Base-by-base conservation (phyloP, 495 filamentous ascomycete species). In the Monascus purpureus region DNA sequence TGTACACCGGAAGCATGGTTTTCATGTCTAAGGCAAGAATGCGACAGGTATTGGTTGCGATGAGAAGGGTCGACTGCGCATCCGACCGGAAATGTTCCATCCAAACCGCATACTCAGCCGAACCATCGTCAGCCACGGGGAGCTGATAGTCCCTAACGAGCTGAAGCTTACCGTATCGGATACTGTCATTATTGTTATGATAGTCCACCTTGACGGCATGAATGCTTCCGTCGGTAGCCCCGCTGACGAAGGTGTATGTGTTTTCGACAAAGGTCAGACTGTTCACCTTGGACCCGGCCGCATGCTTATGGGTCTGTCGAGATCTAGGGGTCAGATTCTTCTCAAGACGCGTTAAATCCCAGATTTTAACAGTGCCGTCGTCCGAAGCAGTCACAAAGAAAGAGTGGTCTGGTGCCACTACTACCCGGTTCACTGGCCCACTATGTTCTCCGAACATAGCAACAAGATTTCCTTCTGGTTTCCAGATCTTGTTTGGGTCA, bases 381-480 rank as follows among this genome's bases (percentile, higher is more conserved):
- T 96, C 86, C 8, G 87, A 86, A 4, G 70, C 90, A 0, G 88
- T 96, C 17, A 90, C 68, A 53, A 99, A 99, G 61, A 99, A 99
- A 2, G 72, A 60, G 52, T 99, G 92, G 51, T 96, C 92, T 6
- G 92, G 83, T 2, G 88, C 75, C 14, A 84, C 68, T 4, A 82
- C 65, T 9, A 96, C 73, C 4, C 87, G 72, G 42, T 82, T 94
- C 41, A 96, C 73, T 13, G 82, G 70, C 2, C 67, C 82, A 9
- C 65, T 73, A 47, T 99, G 92, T 48, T 96, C 92, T 1, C 81
- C 75, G 45, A 95, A 88, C 0, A 79, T 80, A 4, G 85, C 82
- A 9, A 95, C 77, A 12, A 94, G 68, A 31, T 67, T 75, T 8
- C 92, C 86, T 37, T 75, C 74, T 0, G 92, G 92, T 43, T 72